Evolutionary conservation across 1,139 yeast species (phyloP), one percentile per base, ranked within the genome.

Genomic region (Pichia sp.): DNA sequence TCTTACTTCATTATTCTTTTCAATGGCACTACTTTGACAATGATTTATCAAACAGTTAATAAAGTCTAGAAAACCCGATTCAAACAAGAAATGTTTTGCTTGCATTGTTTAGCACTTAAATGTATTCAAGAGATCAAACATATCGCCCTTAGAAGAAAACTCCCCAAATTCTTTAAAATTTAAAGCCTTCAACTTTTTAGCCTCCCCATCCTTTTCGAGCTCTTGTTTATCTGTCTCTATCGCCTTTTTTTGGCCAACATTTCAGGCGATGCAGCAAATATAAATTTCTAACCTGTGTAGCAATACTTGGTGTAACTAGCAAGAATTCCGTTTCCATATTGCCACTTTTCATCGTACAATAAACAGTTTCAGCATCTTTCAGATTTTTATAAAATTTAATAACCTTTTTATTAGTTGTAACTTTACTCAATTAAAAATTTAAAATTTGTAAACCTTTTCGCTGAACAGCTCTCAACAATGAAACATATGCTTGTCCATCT

Each of bases 401-500:
- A 3, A 85, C 95, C 47, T 69, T 74, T 0, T 68, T 67, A 59
- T 83, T 84, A 0, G 86, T 77, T 52, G 61, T 66, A 6, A 84
- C 79, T 51, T 73, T 77, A 2, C 58, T 53, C 31, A 69, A 70
- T 43, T 74, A 68, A 58, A 88, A 88, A 51, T 85, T 81, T 39
- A 77, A 58, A 1, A 88, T 84, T 52, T 85, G 95, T 32, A 88
- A 64, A 0, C 95, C 95, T 2, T 75, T 76, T 54, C 95, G 67
- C 6, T 83, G 74, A 1, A 79, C 83, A 1, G 95, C 96, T 58
- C 96, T 72, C 2, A 94, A 83, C 28, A 89, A 66, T 0, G 96
- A 96, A 24, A 89, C 96, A 59, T 91, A 91, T 0, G 95, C 95
- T 60, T 91, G 98, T 0, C 98, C 98, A 47, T 78, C 82, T 56